phyloP scores from a whole-genome alignment of 2,329 filamentous ascomycete genomes.

The Myriosclerotinia duriaeana region DNA sequence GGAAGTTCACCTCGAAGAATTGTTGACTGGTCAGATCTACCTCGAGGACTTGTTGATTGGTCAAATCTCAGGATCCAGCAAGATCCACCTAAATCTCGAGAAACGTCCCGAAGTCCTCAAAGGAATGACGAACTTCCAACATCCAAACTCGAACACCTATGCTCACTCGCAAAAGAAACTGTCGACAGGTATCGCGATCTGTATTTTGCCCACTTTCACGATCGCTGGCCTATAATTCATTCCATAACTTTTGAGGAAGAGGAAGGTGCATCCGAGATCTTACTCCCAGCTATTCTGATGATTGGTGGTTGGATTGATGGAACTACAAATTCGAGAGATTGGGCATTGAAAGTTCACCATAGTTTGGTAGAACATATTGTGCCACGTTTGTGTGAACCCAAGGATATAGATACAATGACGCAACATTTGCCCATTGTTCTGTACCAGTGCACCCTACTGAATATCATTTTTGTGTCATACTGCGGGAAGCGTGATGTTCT shows the following conservation, averaged over 20 bases:
- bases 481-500: constrained; percentile 34
- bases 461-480: constrained; percentile 44
- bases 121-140: neutral
- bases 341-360: constrained; percentile 40
- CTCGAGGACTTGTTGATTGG: constrained; percentile 27
- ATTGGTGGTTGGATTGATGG: constrained; percentile 45
- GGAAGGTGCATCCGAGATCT: constrained; percentile 33
- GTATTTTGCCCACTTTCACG: constrained; percentile 46
- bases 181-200: constrained; percentile 34
- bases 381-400: constrained; percentile 32
- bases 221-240: constrained; percentile 47
- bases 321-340: constrained; percentile 35
- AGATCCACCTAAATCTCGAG: constrained; percentile 15
- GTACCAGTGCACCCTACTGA: constrained; percentile 43
- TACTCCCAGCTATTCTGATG: constrained; percentile 42
- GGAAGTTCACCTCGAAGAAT: constrained; percentile 1
- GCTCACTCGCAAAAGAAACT: constrained; percentile 20
- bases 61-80: constrained; percentile 25
- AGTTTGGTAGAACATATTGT: constrained; percentile 38
- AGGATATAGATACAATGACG: constrained; percentile 39
- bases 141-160: neutral
- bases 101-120: neutral
- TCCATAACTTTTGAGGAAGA: constrained; percentile 41
- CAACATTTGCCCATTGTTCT: constrained; percentile 28
- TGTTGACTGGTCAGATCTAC: constrained; percentile 28